Percentiles rank a stretch among this genome's conserved stretches.
phyloP scores from a whole-genome alignment of 345 rosid genomes.

The Hevea brasiliensis region DNA sequence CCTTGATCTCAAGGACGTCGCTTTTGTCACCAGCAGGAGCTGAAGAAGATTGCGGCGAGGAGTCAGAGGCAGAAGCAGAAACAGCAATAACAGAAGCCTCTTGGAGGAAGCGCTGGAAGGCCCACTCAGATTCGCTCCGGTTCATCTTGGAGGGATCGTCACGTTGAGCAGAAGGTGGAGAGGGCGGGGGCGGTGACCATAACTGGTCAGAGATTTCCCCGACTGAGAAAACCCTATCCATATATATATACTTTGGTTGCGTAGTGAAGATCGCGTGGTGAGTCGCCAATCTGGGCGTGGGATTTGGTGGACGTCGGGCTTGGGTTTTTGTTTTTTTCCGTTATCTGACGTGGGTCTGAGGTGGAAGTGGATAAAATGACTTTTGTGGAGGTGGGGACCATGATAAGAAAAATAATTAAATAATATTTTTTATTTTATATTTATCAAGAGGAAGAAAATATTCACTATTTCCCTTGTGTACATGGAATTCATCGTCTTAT shows the following conservation, averaged over 20 bases:
- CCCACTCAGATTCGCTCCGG: conserved; percentile 34
- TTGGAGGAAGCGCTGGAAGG: conserved; percentile 25
- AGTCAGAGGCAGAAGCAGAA: conserved; percentile 1
- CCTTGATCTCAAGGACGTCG: conserved; percentile 17
- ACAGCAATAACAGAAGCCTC: conserved; percentile 17
- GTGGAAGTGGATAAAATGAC: conserved; percentile 26
- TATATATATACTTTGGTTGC: background rate
- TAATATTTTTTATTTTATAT: background rate
- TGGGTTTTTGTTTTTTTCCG: conserved; percentile 4
- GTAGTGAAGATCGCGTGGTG: too few relatives aligned
- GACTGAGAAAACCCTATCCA: conserved; percentile 27
- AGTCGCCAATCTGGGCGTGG: background rate
- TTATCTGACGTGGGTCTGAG: conserved; percentile 28
- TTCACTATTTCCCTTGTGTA: background rate
- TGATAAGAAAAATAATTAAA: background rate
- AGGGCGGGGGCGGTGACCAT: conserved; percentile 19
- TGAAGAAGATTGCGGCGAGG: conserved; percentile 10
- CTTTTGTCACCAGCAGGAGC: conserved; percentile 5
- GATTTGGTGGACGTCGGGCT: background rate
- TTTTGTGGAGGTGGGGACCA: background rate
- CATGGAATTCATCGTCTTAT: background rate
- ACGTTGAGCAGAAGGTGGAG: background rate
- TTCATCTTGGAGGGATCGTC: conserved; percentile 19
- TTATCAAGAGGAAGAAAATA: background rate
- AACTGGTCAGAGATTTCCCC: conserved; percentile 18